A percentile compares a stretch with the other conserved stretches of the same genome.
Conservation (phyloP, 2,329 filamentous ascomycete genomes). For the Colletotrichum acutatum region DNA sequence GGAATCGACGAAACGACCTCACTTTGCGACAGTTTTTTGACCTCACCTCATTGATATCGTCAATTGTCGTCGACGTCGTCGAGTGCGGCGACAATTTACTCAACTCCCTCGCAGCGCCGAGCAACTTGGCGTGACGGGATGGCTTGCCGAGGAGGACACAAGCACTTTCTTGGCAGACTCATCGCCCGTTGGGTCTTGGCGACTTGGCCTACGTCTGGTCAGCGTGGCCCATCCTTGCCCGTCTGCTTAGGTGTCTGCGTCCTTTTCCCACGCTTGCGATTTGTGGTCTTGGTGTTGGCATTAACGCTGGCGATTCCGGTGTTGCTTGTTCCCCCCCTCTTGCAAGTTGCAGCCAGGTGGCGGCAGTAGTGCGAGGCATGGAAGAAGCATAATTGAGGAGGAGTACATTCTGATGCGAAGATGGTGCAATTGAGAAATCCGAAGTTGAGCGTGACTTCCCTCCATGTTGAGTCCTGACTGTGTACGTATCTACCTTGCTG, state of each 20-base stretch:
- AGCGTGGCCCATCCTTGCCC: constrained; percentile 13
- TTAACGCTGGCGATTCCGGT: background rate
- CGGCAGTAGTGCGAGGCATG: background rate
- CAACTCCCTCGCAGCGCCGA: constrained; percentile 30
- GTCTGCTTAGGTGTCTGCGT: background rate
- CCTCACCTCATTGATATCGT: background rate
- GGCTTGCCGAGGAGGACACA: constrained; percentile 34
- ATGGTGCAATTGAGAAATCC: background rate
- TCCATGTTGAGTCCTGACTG: background rate
- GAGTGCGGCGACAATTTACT: constrained; percentile 28
- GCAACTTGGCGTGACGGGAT: constrained; percentile 34
- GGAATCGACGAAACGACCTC: constrained; percentile 4
- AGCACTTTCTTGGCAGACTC: constrained; percentile 35
- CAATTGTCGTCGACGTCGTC: constrained; percentile 8
- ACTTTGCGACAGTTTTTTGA: background rate
- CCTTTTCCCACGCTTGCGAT: background rate
- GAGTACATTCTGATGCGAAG: background rate
- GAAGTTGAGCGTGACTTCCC: background rate
- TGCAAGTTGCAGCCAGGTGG: background rate
- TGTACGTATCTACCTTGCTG: background rate
- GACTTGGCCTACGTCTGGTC: constrained; percentile 27
- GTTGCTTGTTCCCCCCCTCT: background rate
- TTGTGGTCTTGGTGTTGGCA: background rate
- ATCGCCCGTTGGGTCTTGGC: constrained; percentile 32
- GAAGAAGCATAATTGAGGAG: background rate